Base-by-base conservation (phyloP, 805 yeast species). In the Wickerhamomyces strasburgensis region DNA sequence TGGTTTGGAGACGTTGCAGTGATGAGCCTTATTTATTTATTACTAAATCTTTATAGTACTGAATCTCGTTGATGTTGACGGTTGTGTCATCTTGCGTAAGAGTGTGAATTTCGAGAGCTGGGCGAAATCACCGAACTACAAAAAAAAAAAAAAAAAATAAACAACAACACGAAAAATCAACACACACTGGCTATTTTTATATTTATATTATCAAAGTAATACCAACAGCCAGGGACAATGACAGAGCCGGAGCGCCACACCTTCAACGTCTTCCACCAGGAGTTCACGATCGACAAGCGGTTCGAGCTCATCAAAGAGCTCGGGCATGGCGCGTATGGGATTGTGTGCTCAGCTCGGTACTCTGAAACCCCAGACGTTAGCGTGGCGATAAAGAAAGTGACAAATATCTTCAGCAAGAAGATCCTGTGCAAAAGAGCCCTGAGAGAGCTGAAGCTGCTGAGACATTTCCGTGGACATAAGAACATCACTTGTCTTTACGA, bases 281-380 rank as follows among this genome's bases (percentile, higher is more conserved):
- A 87, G 56, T 93, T 93, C 60, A 77, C 89, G 29, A 89, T 93
- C 39, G 98, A 93, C 60, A 78, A 77, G 47, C 68, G 96, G 37
- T 87, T 90, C 58, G 85, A 87, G 55, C 73, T 93, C 49, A 86
- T 87, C 40, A 85, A 89, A 54, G 98, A 93, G 51, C 73, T 93
- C 27, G 98, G 98, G 5, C 97, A 93, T 52, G 98, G 98, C 10
- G 98, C 98, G 1, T 93, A 93, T 55, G 98, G 98, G 29, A 81
- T 90, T 4, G 98, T 93, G 5, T 90, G 97, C 55, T 84, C 95
- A 1, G 98, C 98, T 14, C 76, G 80, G 49, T 89, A 88, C 58
- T 71, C 77, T 4, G 84, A 78, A 37, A 68, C 76, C 1, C 74
- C 74, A 5, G 90, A 83, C 31, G 89, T 88, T 6, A 74, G 80